Conservation (phyloP, 495 filamentous ascomycete genomes). For the Trypethelium eluteriae region DNA sequence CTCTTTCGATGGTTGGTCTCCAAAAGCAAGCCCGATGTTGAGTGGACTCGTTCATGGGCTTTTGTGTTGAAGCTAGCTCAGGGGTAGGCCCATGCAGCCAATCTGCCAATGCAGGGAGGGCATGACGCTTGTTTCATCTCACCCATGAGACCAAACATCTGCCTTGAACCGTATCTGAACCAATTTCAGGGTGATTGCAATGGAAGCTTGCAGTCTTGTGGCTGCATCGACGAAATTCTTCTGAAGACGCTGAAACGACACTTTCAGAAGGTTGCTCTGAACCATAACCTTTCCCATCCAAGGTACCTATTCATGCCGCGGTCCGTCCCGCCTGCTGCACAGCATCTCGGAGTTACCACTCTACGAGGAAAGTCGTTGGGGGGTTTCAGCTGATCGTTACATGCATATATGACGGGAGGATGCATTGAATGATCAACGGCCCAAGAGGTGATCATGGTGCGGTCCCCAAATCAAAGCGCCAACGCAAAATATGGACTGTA, state of each 20-base stretch:
- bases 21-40: not conserved
- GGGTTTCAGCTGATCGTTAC: not conserved
- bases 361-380: not conserved
- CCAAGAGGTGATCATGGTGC: not conserved
- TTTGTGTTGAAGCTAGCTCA: conserved; percentile 3
- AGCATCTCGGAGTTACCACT: not conserved
- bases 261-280: not conserved
- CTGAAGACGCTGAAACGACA: not conserved
- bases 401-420: not conserved
- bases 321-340: conserved; percentile 5
- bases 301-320: not conserved
- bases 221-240: not conserved
- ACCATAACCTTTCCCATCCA: not conserved
- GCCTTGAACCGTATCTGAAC: not conserved
- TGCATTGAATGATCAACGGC: not conserved
- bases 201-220: not conserved
- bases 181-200: not conserved
- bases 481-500: too few relatives aligned
- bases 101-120: not conserved
- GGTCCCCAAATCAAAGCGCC: too few relatives aligned
- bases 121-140: conserved; percentile 2
- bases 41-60: not conserved
- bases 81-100: conserved; percentile 2
- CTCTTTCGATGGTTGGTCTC: not conserved
- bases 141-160: not conserved